phyloP scores from a whole-genome alignment of 148 eudicot species.

The Polygonum maritimum region DNA sequence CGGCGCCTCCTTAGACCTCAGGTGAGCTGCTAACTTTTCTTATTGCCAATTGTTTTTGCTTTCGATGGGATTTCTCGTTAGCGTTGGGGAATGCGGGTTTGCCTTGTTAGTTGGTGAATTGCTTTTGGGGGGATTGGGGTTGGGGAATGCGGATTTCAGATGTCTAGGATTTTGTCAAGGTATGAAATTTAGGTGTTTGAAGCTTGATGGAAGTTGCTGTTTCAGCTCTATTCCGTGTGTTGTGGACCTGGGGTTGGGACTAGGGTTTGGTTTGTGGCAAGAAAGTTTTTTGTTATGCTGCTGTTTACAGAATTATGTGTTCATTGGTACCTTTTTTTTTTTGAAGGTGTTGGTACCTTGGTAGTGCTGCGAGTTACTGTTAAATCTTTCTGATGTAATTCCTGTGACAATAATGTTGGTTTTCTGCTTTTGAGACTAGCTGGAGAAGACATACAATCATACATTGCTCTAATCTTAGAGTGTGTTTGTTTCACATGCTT shows the following conservation, averaged over 20 bases:
- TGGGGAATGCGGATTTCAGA: not conserved
- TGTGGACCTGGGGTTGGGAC: not conserved
- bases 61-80: not conserved
- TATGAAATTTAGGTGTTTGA: not conserved
- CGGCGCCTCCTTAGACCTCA: conserved; percentile 6
- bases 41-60: not conserved
- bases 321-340: not conserved
- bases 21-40: not conserved
- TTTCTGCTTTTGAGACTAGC: not conserved
- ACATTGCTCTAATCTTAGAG: not conserved
- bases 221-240: not conserved
- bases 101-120: not conserved
- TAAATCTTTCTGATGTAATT: not conserved
- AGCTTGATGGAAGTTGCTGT: not conserved
- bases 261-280: not conserved
- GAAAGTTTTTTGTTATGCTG: not conserved
- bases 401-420: not conserved
- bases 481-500: not conserved
- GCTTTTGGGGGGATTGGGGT: not conserved
- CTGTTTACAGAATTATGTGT: not conserved
- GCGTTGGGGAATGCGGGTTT: not conserved
- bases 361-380: not conserved
- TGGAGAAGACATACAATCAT: not conserved
- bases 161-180: not conserved
- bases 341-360: no score